phyloP scores from a whole-genome alignment of 768 basidiomycete genomes.

The Auricularia heimuer region DNA sequence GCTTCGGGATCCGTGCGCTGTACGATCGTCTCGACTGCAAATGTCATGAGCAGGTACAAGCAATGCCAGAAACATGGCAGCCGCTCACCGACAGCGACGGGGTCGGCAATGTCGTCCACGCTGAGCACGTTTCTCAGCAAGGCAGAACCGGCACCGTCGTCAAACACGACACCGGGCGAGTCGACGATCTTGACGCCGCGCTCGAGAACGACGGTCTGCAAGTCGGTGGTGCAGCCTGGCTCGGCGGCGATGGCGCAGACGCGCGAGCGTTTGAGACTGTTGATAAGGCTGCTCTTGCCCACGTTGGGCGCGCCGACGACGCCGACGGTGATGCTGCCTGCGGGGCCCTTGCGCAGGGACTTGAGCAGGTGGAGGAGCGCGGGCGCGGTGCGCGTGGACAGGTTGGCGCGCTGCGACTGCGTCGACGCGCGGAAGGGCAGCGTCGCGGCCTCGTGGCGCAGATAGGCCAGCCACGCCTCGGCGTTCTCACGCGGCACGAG shows the following conservation, averaged over 20 bases:
- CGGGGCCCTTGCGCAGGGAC: slow-evolving; percentile 55
- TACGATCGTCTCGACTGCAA: slow-evolving; percentile 78
- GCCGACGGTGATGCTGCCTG: slow-evolving; percentile 66
- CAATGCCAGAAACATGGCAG: not conserved
- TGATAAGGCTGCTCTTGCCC: slow-evolving; percentile 91
- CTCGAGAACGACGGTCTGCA: slow-evolving; percentile 87
- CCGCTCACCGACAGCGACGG: slow-evolving; percentile 70
- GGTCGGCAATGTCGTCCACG: slow-evolving; percentile 86
- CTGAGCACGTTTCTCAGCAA: slow-evolving; percentile 82
- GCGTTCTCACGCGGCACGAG: slow-evolving; percentile 84
- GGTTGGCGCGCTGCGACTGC: slow-evolving; percentile 68
- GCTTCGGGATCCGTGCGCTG: slow-evolving; percentile 55
- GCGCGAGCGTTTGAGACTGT: slow-evolving; percentile 77
- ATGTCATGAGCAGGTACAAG: slow-evolving; percentile 3
- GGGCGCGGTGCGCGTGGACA: slow-evolving; percentile 69
- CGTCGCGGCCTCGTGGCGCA: slow-evolving; percentile 89
- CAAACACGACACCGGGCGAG: slow-evolving; percentile 96
- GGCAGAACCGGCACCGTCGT: slow-evolving; percentile 50
- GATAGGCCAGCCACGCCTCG: slow-evolving; percentile 78
- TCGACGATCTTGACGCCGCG: slow-evolving; percentile 88
- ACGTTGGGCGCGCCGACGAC: slow-evolving; percentile 97
- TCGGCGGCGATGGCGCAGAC: slow-evolving; percentile 93
- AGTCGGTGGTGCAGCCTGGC: slow-evolving; percentile 85
- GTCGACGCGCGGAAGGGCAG: slow-evolving; percentile 83
- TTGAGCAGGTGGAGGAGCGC: slow-evolving; percentile 74